Evolutionary conservation across 202 grass and related monocot genomes (phyloP).

Genomic region (Alloteropsis angusta): DNA sequence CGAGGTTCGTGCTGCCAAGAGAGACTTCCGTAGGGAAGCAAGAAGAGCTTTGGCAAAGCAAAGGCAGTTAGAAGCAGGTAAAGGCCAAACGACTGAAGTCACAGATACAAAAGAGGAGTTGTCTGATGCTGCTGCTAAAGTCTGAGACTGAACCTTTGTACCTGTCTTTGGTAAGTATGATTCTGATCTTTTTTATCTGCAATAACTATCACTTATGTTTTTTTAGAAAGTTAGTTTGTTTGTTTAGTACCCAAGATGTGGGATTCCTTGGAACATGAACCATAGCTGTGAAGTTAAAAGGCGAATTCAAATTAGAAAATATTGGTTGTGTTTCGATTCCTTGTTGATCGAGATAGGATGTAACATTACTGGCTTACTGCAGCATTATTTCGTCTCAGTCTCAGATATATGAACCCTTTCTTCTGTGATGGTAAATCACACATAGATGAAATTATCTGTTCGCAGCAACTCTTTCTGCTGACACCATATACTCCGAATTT

Average conservation of each 20-base stretch:
- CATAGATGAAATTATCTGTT: neutral
- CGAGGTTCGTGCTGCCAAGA: constrained; percentile 39
- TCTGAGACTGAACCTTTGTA: neutral
- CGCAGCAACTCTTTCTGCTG: neutral
- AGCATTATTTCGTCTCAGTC: neutral
- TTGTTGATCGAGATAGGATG: neutral
- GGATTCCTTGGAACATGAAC: neutral
- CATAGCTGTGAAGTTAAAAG: neutral
- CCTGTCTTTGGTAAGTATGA: constrained; percentile 20
- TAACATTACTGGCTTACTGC: neutral
- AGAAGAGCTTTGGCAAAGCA: constrained; percentile 48
- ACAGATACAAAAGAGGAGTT: constrained; percentile 26
- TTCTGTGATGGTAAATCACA: neutral
- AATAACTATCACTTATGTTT: neutral
- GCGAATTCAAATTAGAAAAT: neutral
- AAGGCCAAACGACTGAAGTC: constrained; percentile 28
- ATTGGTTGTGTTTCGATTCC: neutral
- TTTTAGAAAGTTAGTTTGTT: neutral
- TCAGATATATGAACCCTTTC: neutral
- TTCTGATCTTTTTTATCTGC: constrained; percentile 4
- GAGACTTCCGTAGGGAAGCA: constrained; percentile 38
- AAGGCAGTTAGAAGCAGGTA: constrained; percentile 38
- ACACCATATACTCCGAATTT: neutral
- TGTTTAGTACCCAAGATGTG: neutral
- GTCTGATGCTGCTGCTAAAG: constrained; percentile 19